phyloP scores from a whole-genome alignment of 164 flowering plant genomes.

The Malania oleifera region DNA sequence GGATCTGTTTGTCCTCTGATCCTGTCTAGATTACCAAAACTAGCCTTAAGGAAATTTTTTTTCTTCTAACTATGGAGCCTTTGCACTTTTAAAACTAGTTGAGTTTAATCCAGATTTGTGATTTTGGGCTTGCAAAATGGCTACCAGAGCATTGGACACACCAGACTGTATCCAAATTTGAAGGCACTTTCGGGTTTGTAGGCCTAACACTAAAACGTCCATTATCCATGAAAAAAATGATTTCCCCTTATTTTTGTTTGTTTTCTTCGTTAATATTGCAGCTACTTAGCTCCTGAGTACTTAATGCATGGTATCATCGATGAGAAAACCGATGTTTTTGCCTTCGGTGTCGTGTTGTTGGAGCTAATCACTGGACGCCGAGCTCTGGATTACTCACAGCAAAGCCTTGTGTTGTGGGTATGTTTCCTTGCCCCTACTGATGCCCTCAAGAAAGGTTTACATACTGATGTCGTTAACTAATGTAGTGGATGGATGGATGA shows the following conservation, averaged over 20 bases:
- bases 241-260: not conserved
- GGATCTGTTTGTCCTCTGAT: too few species aligned
- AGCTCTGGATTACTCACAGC: constrained; percentile 58
- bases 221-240: too few species aligned
- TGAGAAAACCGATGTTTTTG: constrained; percentile 74
- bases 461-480: not conserved
- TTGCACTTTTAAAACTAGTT: not conserved
- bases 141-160: constrained; percentile 93
- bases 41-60: not conserved
- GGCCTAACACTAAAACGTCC: not conserved
- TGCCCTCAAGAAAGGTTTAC: not conserved
- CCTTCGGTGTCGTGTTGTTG: constrained; percentile 67
- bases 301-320: constrained; percentile 79
- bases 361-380: constrained; percentile 67
- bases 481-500: not conserved
- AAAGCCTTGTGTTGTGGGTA: constrained; percentile 77
- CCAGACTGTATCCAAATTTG: constrained; percentile 63
- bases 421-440: constrained; percentile 2
- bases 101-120: constrained; percentile 64
- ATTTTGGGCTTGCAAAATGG: constrained; percentile 99
- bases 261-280: constrained; percentile 12
- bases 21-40: too few species aligned
- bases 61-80: not conserved
- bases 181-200: constrained; percentile 89
- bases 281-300: constrained; percentile 79